These are phyloP conservation scores for Teratosphaeria pseudoeucalypti DNA, from an alignment of 2,329 filamentous ascomycete genomes.

Conservation along the genomic window DNA sequence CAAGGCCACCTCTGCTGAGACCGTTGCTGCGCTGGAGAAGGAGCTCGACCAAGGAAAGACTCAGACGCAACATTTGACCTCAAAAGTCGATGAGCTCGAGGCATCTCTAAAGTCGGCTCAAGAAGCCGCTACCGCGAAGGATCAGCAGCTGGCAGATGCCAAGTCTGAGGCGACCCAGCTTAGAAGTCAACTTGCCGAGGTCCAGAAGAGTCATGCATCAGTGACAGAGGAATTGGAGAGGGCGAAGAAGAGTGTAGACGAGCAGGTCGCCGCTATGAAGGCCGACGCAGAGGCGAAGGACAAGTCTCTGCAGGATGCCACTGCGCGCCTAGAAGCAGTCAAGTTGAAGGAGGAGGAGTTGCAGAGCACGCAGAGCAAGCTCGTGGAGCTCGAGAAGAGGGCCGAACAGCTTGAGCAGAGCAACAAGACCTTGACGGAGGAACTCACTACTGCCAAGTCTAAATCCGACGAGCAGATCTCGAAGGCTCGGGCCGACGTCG, in stretches of 20 bases:
- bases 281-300: background rate
- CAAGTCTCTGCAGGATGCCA: background rate
- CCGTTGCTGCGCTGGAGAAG: background rate
- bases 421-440: background rate
- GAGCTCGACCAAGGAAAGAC: background rate
- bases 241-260: background rate
- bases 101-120: background rate
- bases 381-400: background rate
- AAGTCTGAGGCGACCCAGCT: background rate
- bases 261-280: background rate
- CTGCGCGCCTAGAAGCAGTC: background rate
- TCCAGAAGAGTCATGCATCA: background rate
- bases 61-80: background rate
- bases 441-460: background rate
- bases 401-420: background rate
- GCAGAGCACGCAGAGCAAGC: background rate
- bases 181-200: background rate
- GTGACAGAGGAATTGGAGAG: background rate
- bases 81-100: background rate
- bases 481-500: background rate
- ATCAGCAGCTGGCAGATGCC: background rate
- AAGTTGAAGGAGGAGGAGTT: background rate
- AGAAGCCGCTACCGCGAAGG: background rate
- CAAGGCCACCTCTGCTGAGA: background rate
- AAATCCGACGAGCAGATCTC: background rate